Base-by-base conservation (phyloP, 345 rosid genomes). In the Erodium maritimum region DNA sequence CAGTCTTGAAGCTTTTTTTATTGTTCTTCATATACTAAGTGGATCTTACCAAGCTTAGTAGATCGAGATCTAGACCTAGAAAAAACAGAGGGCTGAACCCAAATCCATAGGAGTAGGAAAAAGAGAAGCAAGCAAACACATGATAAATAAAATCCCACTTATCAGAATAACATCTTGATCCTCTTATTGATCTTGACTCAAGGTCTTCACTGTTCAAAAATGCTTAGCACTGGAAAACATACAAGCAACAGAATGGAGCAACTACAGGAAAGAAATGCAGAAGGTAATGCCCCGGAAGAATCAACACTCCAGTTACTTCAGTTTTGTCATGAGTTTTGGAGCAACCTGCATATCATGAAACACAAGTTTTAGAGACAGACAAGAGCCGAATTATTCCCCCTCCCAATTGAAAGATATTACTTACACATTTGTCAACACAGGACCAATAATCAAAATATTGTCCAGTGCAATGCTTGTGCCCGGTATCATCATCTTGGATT, bases 381-480 rank as follows among this genome's bases (percentile, higher is more conserved):
- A 22, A 20, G 19, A 37, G 57, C 34, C 0, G 0, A n/a, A 10
- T 10, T 8, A 11, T 21, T 20, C 9, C 10, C 3, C 21, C 17
- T 55, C 17, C 7, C 33, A 54, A 0, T 6, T 14, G 17, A 21
- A 16, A 17, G 19, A 48, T 24, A 54, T 7, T 21, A 75, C 96
- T 88, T 71, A 88, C 93, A 22, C 93, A 88, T 79, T 88, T 81
- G 79, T 88, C 93, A 54, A 88, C 60, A 56, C 96, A 88, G 13
- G 65, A 77, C 90, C 90, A 88, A 61, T 81, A 85, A 67, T 88
- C 96, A 16, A 88, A 88, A 69, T 85, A 88, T 67, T 85, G 96
- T 23, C 93, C 96, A 3, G 93, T 88, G 80, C 98, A 91, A 61
- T 91, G 98, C 73, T 86, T 91, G 72, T 84, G 81, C 54, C 96